Evolutionary conservation across 805 yeast species (phyloP).

Genomic region (Candida andamanensis): DNA sequence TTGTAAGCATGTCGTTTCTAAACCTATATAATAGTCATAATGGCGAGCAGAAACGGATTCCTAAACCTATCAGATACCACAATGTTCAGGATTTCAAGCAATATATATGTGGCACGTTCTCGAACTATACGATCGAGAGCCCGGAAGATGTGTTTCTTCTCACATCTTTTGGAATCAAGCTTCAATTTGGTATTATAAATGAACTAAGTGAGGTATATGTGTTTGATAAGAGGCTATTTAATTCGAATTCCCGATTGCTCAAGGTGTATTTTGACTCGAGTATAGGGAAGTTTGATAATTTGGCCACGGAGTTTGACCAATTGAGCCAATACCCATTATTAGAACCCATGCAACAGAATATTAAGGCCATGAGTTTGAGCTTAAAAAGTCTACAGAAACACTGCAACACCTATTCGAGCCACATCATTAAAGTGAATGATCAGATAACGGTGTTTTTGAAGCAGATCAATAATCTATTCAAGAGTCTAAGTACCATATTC

Average conservation of each 20-base stretch:
- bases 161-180: constrained; percentile 60
- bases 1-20: constrained; percentile 17
- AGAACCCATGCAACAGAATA: not conserved
- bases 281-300: constrained; percentile 7
- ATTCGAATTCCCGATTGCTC: constrained; percentile 10
- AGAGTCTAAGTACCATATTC: constrained; percentile 42
- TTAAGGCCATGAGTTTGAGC: constrained; percentile 23
- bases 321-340: constrained; percentile 1
- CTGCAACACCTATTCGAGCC: constrained; percentile 39
- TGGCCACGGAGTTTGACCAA: constrained; percentile 7
- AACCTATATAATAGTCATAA: constrained; percentile 34
- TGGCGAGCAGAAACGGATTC: constrained; percentile 27
- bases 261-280: constrained; percentile 10
- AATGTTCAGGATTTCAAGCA: constrained; percentile 27
- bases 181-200: constrained; percentile 48
- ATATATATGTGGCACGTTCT: constrained; percentile 24
- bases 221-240: constrained; percentile 58
- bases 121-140: constrained; percentile 15
- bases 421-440: constrained; percentile 29
- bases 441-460: constrained; percentile 18
- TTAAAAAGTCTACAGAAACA: constrained; percentile 48
- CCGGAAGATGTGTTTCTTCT: constrained; percentile 43
- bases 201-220: constrained; percentile 54
- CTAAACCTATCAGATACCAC: constrained; percentile 39
- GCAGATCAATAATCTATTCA: constrained; percentile 39